phyloP scores from a whole-genome alignment of 2,329 filamentous ascomycete species.

The Nannizzia gypsea region DNA sequence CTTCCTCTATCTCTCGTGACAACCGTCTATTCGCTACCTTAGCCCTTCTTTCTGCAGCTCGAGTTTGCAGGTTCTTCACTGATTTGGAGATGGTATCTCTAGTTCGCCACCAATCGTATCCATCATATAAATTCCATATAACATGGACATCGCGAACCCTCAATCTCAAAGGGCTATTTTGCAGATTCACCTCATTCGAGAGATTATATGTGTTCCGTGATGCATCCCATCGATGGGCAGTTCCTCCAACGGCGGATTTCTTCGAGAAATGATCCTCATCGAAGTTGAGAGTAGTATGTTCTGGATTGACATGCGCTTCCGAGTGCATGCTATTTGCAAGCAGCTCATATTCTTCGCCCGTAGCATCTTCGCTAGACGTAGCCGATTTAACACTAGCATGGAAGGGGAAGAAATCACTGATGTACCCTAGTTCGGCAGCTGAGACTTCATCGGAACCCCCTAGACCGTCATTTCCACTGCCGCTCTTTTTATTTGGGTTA shows the following conservation, averaged over 20 bases:
- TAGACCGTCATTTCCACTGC: slow-evolving; percentile 22
- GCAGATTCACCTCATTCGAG: slow-evolving; percentile 49
- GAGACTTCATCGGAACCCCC: slow-evolving; percentile 31
- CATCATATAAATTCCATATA: slow-evolving; percentile 97
- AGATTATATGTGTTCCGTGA: slow-evolving; percentile 61
- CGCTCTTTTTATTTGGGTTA: neutral
- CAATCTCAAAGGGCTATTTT: slow-evolving; percentile 60
- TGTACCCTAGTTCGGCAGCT: slow-evolving; percentile 36
- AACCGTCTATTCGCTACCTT: slow-evolving; percentile 46
- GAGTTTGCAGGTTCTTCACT: slow-evolving; percentile 74
- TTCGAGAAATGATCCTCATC: slow-evolving; percentile 66
- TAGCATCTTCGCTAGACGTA: neutral
- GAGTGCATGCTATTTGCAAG: slow-evolving; percentile 33
- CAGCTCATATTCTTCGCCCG: slow-evolving; percentile 3
- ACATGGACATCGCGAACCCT: slow-evolving; percentile 77
- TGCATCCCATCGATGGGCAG: slow-evolving; percentile 71
- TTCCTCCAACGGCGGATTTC: slow-evolving; percentile 49
- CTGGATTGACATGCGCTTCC: slow-evolving; percentile 43
- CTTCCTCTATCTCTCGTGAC: slow-evolving; percentile 48
- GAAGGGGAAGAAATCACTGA: slow-evolving; percentile 45
- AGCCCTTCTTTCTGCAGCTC: slow-evolving; percentile 62
- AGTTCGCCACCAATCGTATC: slow-evolving; percentile 89
- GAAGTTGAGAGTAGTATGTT: slow-evolving; percentile 55
- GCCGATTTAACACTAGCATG: slow-evolving; percentile 24
- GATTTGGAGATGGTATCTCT: slow-evolving; percentile 76